Percentiles rank a stretch among this genome's conserved stretches.
Conservation (phyloP, 2,329 filamentous ascomycete species). For the Byssochlamys sp. region DNA sequence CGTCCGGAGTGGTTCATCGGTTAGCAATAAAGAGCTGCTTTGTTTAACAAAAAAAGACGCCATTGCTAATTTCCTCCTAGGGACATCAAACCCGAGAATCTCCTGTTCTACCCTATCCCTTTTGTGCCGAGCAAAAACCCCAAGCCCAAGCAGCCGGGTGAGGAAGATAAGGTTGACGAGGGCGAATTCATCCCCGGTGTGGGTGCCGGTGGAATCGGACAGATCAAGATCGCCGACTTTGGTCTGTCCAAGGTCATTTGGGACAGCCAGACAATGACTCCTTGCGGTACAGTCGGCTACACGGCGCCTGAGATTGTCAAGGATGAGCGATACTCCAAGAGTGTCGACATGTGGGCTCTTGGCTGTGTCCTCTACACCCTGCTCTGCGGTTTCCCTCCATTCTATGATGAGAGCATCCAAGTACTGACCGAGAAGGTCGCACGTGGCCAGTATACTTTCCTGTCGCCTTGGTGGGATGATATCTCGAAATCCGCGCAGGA, state of each 20-base stretch:
- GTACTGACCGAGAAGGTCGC: conserved; percentile 96
- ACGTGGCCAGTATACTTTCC: conserved; percentile 89
- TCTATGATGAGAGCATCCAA: conserved; percentile 97
- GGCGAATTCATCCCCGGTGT: conserved; percentile 78
- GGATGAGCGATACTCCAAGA: conserved; percentile 96
- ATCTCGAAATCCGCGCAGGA: conserved; percentile 93
- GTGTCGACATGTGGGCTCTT: conserved; percentile 97
- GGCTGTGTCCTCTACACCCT: conserved; percentile 95
- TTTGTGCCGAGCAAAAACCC: conserved; percentile 71
- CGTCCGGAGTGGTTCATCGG: conserved; percentile 93
- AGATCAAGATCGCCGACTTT: conserved; percentile 96
- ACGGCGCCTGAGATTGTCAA: conserved; percentile 98
- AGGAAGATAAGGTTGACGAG: conserved; percentile 95
- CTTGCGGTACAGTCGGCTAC: conserved; percentile 96
- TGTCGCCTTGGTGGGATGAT: conserved; percentile 98
- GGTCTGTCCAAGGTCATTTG: conserved; percentile 95
- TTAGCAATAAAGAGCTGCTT: conserved; percentile 38
- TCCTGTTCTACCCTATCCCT: conserved; percentile 80
- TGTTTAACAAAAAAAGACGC: conserved; percentile 5
- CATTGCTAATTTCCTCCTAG: conserved; percentile 40
- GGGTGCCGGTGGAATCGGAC: conserved; percentile 81
- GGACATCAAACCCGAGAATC: conserved; percentile 97
- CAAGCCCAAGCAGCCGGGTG: conserved; percentile 72
- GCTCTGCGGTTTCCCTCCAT: conserved; percentile 92
- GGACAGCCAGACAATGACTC: conserved; percentile 97